A percentile compares a stretch with the other conserved stretches of the same genome.
Conservation (phyloP, 1,284 basidiomycete species). For the Chalciporus sp. region DNA sequence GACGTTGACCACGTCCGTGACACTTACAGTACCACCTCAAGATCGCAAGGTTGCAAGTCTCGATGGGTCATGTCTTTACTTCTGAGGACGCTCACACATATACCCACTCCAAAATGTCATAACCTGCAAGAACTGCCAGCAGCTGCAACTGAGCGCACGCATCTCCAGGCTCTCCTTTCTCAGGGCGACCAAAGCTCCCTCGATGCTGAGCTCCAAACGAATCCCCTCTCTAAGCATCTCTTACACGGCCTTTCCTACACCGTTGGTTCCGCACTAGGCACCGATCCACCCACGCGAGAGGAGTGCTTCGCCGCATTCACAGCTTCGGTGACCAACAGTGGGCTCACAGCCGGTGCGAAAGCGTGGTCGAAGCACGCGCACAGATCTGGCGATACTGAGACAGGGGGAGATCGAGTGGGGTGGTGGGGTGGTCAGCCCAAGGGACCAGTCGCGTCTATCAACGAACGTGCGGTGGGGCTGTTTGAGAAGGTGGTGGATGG, state of each 20-base stretch:
- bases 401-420: slow-evolving; percentile 32
- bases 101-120: slow-evolving; percentile 40
- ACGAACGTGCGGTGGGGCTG: slow-evolving; percentile 48
- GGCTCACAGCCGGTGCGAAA: slow-evolving; percentile 54
- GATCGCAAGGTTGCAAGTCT: not conserved
- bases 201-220: slow-evolving; percentile 16
- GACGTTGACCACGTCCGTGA: not conserved
- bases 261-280: slow-evolving; percentile 57
- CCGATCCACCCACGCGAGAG: slow-evolving; percentile 39
- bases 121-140: slow-evolving; percentile 45
- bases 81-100: not conserved
- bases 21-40: not conserved
- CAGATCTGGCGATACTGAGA: slow-evolving; percentile 38
- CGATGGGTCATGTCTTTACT: not conserved
- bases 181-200: slow-evolving; percentile 5
- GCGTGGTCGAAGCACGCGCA: slow-evolving; percentile 66
- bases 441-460: slow-evolving; percentile 52
- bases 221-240: slow-evolving; percentile 45
- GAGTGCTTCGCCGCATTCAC: slow-evolving; percentile 52
- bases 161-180: slow-evolving; percentile 17
- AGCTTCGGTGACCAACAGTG: slow-evolving; percentile 43
- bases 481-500: slow-evolving; percentile 52
- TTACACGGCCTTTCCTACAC: slow-evolving; percentile 56
- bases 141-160: slow-evolving; percentile 39
- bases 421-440: slow-evolving; percentile 58